These are phyloP conservation scores for Stephania yunnanensis DNA, from an alignment of 164 flowering plant genomes.

Conservation along the genomic window DNA sequence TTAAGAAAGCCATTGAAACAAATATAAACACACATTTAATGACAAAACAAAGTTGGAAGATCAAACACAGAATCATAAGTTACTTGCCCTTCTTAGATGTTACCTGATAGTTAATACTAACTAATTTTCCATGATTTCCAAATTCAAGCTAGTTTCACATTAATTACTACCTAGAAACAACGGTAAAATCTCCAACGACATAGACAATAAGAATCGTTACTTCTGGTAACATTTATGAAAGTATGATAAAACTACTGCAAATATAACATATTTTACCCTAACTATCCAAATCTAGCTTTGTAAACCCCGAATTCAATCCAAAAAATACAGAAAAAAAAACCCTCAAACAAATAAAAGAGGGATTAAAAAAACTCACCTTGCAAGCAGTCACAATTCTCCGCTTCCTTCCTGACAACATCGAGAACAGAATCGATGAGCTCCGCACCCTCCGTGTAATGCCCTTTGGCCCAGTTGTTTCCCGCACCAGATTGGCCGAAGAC, in stretches of 20 bases:
- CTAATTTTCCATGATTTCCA: background rate
- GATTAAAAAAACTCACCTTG: slow-evolving; percentile 3
- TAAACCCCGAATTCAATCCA: background rate
- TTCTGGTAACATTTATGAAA: no score
- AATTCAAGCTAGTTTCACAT: background rate
- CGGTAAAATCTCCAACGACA: no score
- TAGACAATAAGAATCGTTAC: background rate
- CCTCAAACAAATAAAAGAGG: background rate
- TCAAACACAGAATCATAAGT: background rate
- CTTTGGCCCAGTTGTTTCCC: slow-evolving; percentile 14
- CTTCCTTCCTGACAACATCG: slow-evolving; percentile 15
- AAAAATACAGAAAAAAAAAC: background rate
- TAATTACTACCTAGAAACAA: no score
- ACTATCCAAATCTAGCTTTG: background rate
- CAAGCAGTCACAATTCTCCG: slow-evolving; percentile 17
- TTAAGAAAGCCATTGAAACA: background rate
- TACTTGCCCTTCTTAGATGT: background rate
- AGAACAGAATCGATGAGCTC: slow-evolving; percentile 14
- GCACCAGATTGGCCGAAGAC: slow-evolving; percentile 14
- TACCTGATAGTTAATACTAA: background rate
- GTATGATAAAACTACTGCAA: no score
- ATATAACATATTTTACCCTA: background rate
- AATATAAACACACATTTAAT: background rate
- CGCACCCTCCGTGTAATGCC: slow-evolving; percentile 11
- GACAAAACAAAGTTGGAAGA: background rate